Evolutionary conservation across 768 basidiomycete genomes (phyloP).

Genomic region (Leccinum uliginosum): DNA sequence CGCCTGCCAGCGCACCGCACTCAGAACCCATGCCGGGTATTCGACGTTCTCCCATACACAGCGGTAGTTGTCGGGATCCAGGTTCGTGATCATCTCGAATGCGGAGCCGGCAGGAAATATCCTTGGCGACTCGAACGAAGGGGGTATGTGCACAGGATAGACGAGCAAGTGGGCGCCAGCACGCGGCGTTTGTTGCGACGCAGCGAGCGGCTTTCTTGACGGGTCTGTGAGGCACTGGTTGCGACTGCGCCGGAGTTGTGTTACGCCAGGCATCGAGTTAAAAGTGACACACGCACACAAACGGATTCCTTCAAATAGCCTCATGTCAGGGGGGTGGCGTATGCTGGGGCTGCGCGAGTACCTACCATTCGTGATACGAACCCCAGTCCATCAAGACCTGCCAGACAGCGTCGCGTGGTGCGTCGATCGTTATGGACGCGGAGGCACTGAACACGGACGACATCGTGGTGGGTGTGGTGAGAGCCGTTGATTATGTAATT

Average conservation of each 20-base stretch:
- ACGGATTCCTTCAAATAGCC: conserved; percentile 53
- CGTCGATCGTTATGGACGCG: conserved; percentile 52
- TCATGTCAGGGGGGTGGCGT: conserved; percentile 1
- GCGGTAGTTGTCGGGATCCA: conserved; percentile 53
- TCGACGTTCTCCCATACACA: conserved; percentile 50
- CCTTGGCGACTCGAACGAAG: conserved; percentile 42
- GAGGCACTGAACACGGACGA: conserved; percentile 43
- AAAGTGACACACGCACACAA: conserved; percentile 36
- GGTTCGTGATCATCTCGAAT: conserved; percentile 41
- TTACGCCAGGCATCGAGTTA: not conserved
- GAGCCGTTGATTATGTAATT: conserved; percentile 8
- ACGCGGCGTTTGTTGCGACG: conserved; percentile 44
- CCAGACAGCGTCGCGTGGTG: conserved; percentile 62
- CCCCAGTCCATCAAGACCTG: conserved; percentile 54
- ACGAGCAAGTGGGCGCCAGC: conserved; percentile 48
- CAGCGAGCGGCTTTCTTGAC: conserved; percentile 34
- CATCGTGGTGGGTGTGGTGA: not conserved
- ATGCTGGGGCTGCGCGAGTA: not conserved
- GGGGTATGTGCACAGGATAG: conserved; percentile 54
- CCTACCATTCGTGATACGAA: conserved; percentile 60
- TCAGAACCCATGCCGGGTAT: conserved; percentile 45
- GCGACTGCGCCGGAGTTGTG: conserved; percentile 35
- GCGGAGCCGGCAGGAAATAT: conserved; percentile 35
- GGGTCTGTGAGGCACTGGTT: conserved; percentile 44
- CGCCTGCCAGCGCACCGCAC: conserved; percentile 60